Evolutionary conservation across 1,284 basidiomycete species (phyloP), one percentile per base, ranked within the genome.

Genomic region (Austroboletus novae-zelandiae): DNA sequence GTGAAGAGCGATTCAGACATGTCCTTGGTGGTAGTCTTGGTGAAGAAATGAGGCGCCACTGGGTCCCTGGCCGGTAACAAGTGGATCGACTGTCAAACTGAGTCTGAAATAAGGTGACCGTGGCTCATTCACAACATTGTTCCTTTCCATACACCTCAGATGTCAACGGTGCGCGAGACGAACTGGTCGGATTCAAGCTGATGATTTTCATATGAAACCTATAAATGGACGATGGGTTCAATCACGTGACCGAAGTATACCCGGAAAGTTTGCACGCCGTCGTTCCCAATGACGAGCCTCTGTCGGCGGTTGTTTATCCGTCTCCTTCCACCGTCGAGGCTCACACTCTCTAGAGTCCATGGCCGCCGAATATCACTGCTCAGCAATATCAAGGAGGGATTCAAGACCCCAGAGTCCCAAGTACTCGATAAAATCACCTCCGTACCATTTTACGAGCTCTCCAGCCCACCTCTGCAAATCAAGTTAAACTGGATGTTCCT

Each of bases 331-430:
- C 46, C 31, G 1, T 5, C 14, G 40, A 45, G 42, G 11, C 36
- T 36, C 2, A 20, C 40, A 32, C 31, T 50, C 13, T 5, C 30
- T n/a, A 23, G 29, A 11, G 20, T 43, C 37, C 8, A 43, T 43
- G 27, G 32, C 29, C 59, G 63, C 27, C 57, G 46, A 20, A 36
- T 61, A 15, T 66, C 59, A 3, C 23, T 64, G 0, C 30, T 54
- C 20, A 45, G 35, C 23, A 40, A 18, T 13, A 25, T 43, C 23
- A 50, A 43, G 18, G 36, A 42, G 6, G 27, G 35, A 4, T 45
- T 5, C 85, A 87, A 73, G 85, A 85, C 65, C 79, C 43, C 84
- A 4, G 86, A 84, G 74, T 71, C 59, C 1, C 13, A 52, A 60
- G 69, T 48, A 2, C 62, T 61, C 14, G 48, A 57, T 9, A 55